Evolutionary conservation across 2,329 filamentous ascomycete species (phyloP).

Genomic region (Amauroascus verrucosus): DNA sequence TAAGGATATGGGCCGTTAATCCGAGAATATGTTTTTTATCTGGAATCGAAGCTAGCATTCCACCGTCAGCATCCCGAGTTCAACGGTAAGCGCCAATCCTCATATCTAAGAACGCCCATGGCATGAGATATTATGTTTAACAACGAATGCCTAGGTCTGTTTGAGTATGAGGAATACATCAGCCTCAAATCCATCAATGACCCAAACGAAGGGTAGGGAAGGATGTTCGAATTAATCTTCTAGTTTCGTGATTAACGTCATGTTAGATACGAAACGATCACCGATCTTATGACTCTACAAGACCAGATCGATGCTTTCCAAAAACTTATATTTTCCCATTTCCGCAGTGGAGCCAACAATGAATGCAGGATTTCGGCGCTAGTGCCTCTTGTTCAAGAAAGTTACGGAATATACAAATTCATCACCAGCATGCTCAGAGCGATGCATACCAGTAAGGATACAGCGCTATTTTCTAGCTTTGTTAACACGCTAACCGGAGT

Average conservation of each 20-base stretch:
- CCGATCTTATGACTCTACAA: slow-evolving; percentile 89
- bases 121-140: neutral
- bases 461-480: slow-evolving; percentile 17
- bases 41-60: slow-evolving; percentile 90
- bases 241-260: slow-evolving; percentile 1
- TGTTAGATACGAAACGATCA: slow-evolving; percentile 71
- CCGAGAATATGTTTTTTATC: slow-evolving; percentile 90
- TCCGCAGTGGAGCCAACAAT: slow-evolving; percentile 82
- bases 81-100: slow-evolving; percentile 54
- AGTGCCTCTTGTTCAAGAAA: slow-evolving; percentile 90
- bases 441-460: slow-evolving; percentile 76
- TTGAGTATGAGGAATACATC: slow-evolving; percentile 98
- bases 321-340: slow-evolving; percentile 96
- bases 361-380: slow-evolving; percentile 92
- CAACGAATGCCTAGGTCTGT: slow-evolving; percentile 50
- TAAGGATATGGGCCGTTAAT: slow-evolving; percentile 78
- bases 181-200: slow-evolving; percentile 97
- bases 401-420: slow-evolving; percentile 99
- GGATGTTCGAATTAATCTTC: neutral
- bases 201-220: slow-evolving; percentile 76
- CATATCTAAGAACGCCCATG: neutral
- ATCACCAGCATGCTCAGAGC: slow-evolving; percentile 98
- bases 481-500: neutral
- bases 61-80: slow-evolving; percentile 95
- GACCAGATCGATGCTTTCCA: slow-evolving; percentile 98